Base-by-base conservation (phyloP, 768 basidiomycete species). In the Leccinum aurantiacum region DNA sequence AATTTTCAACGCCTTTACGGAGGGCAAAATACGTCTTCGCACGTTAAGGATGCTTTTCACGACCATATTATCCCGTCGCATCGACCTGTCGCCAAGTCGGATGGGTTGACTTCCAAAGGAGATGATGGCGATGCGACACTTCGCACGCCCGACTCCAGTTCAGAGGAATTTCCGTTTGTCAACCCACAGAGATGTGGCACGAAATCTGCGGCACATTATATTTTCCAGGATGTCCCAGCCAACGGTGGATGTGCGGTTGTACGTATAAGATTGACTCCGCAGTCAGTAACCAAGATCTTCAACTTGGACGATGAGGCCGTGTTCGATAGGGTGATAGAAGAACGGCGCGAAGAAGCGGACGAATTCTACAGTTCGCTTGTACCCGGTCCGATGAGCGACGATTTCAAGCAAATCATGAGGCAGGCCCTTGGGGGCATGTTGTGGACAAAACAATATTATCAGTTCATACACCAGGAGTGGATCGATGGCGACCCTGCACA, bases 361-460 rank as follows among this genome's bases (percentile, higher is more conserved):
- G 97, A 99, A 75, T 99, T 99, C 71, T 99, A 98, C 74, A 79
- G 82, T 44, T 80, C 84, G 5, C 81, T 98, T 56, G 86, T 87
- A 44, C 82, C 87, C 64, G 93, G 93, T 4, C 86, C 91, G 14
- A 88, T 96, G 69, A 91, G 85, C 67, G 93, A 97, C 60, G 97
- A 99, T 76, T 77, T 98, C 67, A 88, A 87, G 72, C 95, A 96
- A 74, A 90, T 99, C 65, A 97, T 93, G 93, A 81, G 97, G 62
- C 97, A 98, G 76, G 97, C 95, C 22, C 77, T 99, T 53, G 87
- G 87, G 22, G 97, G 97, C 11, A 98, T 99, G 97, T 77, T 99
- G 55, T 98, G 97, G 96, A 94, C 92, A 50, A 99, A 98, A 78
- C 97, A 98, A 70, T 93, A 87, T 74, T 99, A 98, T 78, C 83